A percentile compares a stretch with the other conserved stretches of the same genome.
Conservation (phyloP, 1,139 yeast species). For the Taphrina deformans region DNA sequence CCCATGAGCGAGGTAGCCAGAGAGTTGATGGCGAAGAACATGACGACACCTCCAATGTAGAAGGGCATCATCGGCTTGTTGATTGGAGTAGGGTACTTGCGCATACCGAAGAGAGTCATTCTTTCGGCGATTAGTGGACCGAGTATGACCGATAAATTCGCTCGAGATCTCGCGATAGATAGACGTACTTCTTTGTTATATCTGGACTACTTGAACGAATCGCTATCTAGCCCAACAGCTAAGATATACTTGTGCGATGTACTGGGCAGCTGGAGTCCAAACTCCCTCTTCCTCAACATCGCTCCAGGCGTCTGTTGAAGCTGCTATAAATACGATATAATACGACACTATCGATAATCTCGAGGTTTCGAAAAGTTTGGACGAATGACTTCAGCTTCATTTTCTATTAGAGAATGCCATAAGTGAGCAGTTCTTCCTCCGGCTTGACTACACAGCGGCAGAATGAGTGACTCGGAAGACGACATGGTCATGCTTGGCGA, state of each 20-base stretch:
- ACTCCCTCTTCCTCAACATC: background rate
- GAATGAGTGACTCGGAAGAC: constrained; percentile 12
- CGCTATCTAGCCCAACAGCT: too few species aligned
- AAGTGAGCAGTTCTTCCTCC: too few species aligned
- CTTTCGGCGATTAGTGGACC: background rate
- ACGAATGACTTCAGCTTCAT: background rate
- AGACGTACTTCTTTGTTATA: background rate
- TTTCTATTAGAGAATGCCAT: too few species aligned
- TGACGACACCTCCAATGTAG: constrained; percentile 57
- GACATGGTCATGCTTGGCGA: background rate
- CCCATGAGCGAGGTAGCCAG: constrained; percentile 56
- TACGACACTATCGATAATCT: constrained; percentile 5
- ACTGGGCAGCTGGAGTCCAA: background rate
- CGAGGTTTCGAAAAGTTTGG: background rate
- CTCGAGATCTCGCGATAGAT: background rate
- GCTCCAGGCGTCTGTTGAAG: background rate
- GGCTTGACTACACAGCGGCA: too few species aligned
- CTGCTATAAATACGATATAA: background rate
- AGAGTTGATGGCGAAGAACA: constrained; percentile 56
- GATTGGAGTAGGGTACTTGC: constrained; percentile 51
- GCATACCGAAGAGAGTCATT: constrained; percentile 39
- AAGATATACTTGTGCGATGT: too few species aligned
- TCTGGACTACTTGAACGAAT: too few species aligned
- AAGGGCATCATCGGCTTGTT: constrained; percentile 64
- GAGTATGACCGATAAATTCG: background rate